Conservation (phyloP, 2,329 filamentous ascomycete genomes). For the Xylariaceae sp. region DNA sequence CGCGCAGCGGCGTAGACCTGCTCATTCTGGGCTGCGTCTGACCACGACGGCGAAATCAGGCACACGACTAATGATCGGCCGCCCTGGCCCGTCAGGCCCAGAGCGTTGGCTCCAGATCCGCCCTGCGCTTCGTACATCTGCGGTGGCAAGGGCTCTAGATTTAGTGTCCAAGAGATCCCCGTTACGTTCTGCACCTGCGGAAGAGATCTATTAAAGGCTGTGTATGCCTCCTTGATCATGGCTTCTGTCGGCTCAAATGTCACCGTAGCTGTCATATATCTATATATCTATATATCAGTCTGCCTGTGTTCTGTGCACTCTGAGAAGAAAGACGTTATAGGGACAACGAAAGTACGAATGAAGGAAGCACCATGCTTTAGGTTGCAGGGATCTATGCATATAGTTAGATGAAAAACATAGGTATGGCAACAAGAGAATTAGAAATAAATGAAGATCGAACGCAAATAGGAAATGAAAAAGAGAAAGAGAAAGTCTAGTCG, state of each 20-base stretch:
- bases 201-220: constrained; percentile 18
- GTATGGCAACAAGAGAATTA: background rate
- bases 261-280: constrained; percentile 21
- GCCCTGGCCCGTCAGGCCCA: constrained; percentile 19
- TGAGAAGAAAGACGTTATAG: too few species aligned
- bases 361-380: too few species aligned
- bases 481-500: background rate
- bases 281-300: background rate
- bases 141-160: constrained; percentile 28
- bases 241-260: constrained; percentile 23
- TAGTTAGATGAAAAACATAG: background rate
- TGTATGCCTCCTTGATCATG: constrained; percentile 21
- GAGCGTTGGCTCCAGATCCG: constrained; percentile 14
- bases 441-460: too few species aligned
- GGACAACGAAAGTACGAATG: too few species aligned
- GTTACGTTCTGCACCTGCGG: constrained; percentile 3
- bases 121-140: constrained; percentile 20
- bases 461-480: too few species aligned
- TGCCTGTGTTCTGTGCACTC: too few species aligned
- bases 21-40: constrained; percentile 8
- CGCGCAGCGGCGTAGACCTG: constrained; percentile 17
- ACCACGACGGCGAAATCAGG: constrained; percentile 15
- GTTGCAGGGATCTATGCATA: too few species aligned
- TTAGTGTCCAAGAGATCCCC: constrained; percentile 24
- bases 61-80: constrained; percentile 9